Percentiles rank a stretch among this genome's conserved stretches.
Evolutionary conservation across 2,329 filamentous ascomycete genomes (phyloP).

Genomic region (Alternaria novae-zelandiae): DNA sequence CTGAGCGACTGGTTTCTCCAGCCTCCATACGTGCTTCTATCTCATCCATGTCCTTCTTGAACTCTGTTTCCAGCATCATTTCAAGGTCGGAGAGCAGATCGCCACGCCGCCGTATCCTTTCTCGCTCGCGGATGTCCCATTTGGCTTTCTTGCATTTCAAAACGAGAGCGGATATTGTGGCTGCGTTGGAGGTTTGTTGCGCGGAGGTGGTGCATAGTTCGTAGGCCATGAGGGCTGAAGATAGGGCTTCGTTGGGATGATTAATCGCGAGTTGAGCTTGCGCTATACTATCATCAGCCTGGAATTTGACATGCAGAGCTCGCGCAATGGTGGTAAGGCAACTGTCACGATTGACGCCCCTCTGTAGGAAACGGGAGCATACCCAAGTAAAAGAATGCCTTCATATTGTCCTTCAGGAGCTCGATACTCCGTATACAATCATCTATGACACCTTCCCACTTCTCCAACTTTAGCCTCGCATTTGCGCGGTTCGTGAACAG

Average conservation of each 20-base stretch:
- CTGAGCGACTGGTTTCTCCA: slow-evolving; percentile 51
- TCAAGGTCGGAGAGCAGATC: slow-evolving; percentile 68
- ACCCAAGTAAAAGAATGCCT: slow-evolving; percentile 79
- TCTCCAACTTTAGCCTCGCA: slow-evolving; percentile 74
- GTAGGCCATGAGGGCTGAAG: slow-evolving; percentile 75
- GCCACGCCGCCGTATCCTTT: slow-evolving; percentile 61
- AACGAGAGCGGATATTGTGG: slow-evolving; percentile 74
- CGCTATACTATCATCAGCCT: slow-evolving; percentile 51
- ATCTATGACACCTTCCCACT: slow-evolving; percentile 75
- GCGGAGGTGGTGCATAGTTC: slow-evolving; percentile 64
- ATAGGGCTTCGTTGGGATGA: slow-evolving; percentile 74
- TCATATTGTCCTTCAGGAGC: slow-evolving; percentile 71
- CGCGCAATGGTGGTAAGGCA: not conserved
- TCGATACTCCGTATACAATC: slow-evolving; percentile 80
- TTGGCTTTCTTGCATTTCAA: slow-evolving; percentile 82
- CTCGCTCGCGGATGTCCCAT: slow-evolving; percentile 78
- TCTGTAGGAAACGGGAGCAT: slow-evolving; percentile 14
- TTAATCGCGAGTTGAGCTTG: slow-evolving; percentile 80
- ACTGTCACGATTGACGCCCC: not conserved
- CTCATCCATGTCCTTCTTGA: slow-evolving; percentile 44
- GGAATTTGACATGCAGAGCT: not conserved
- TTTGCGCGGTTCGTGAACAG: slow-evolving; percentile 92
- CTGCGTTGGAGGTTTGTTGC: slow-evolving; percentile 69
- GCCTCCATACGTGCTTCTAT: slow-evolving; percentile 48
- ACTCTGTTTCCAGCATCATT: slow-evolving; percentile 44